Percentiles rank a stretch among this genome's conserved stretches.
phyloP scores from a whole-genome alignment of 2,329 filamentous ascomycete genomes.

The Penicillium expansum region DNA sequence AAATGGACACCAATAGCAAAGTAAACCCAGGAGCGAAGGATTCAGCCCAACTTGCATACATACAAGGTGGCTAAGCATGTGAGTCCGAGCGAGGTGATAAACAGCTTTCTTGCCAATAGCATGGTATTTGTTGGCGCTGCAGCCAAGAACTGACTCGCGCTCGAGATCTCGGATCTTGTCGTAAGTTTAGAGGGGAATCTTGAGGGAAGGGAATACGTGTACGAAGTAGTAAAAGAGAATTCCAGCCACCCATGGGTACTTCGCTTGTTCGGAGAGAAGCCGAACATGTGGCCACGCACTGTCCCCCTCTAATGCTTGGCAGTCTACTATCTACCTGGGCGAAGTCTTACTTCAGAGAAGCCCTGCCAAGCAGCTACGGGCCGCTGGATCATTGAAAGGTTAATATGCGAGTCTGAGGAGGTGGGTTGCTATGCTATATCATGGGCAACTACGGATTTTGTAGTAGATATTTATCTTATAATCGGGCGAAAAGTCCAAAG shows the following conservation, averaged over 20 bases:
- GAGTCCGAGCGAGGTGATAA: neutral
- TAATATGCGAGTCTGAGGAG: neutral
- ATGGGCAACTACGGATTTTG: no score
- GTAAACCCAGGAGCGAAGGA: neutral
- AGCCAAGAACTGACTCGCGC: constrained; percentile 8
- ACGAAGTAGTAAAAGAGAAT: no score
- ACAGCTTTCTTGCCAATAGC: constrained; percentile 18
- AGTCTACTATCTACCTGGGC: neutral
- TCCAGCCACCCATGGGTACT: no score
- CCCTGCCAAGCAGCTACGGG: constrained; percentile 14
- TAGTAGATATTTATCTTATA: neutral
- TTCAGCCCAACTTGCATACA: neutral
- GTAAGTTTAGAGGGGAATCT: neutral
- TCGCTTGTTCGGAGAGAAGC: neutral
- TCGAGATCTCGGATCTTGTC: neutral
- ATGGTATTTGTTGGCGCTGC: constrained; percentile 11
- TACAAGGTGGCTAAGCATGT: neutral
- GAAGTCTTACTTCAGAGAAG: constrained; percentile 11
- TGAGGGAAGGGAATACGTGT: neutral
- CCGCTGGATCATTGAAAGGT: constrained; percentile 10
- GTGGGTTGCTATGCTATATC: neutral
- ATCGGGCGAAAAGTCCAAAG: neutral
- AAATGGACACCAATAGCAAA: neutral
- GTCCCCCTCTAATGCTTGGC: neutral
- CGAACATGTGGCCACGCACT: neutral